Conservation (phyloP, 1,284 basidiomycete genomes). For the Pholiota adiposa region DNA sequence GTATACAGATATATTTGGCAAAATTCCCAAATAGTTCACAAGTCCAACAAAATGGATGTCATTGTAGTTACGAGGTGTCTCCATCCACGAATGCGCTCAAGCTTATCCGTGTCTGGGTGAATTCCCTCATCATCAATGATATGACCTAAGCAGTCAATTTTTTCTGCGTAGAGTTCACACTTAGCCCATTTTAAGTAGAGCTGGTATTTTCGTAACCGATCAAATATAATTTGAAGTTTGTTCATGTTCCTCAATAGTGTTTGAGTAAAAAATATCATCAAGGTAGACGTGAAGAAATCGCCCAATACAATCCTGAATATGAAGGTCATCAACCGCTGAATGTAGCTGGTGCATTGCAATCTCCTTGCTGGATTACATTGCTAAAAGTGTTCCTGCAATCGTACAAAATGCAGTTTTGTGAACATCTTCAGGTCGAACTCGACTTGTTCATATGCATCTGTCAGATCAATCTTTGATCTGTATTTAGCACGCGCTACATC, state of each 20-base stretch:
- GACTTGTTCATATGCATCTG: slow-evolving; percentile 27
- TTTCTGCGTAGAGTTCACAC: no score
- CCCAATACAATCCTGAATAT: no score
- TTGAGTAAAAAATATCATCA: slow-evolving; percentile 41
- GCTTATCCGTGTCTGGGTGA: no score
- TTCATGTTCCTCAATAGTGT: slow-evolving; percentile 37
- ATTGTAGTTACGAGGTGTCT: no score
- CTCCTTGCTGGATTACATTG: slow-evolving; percentile 13
- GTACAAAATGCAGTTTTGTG: slow-evolving; percentile 25
- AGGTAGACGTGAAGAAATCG: slow-evolving; percentile 29
- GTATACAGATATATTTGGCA: slow-evolving; percentile 23
- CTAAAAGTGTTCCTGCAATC: slow-evolving; percentile 23
- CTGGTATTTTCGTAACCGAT: no score
- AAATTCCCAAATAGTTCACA: slow-evolving; percentile 40
- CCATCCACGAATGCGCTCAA: no score
- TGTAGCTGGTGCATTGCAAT: no score
- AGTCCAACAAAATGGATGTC: no score
- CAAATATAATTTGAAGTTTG: slow-evolving; percentile 31
- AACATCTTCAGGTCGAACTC: slow-evolving; percentile 20
- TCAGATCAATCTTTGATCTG: slow-evolving; percentile 18
- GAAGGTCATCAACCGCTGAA: no score
- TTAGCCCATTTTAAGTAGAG: no score
- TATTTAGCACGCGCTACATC: slow-evolving; percentile 26
- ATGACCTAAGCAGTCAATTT: no score
- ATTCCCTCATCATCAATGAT: no score